A percentile compares a stretch with the other conserved stretches of the same genome.
Evolutionary conservation across 805 yeast genomes (phyloP).

Genomic region (Teunomyces cretensis): DNA sequence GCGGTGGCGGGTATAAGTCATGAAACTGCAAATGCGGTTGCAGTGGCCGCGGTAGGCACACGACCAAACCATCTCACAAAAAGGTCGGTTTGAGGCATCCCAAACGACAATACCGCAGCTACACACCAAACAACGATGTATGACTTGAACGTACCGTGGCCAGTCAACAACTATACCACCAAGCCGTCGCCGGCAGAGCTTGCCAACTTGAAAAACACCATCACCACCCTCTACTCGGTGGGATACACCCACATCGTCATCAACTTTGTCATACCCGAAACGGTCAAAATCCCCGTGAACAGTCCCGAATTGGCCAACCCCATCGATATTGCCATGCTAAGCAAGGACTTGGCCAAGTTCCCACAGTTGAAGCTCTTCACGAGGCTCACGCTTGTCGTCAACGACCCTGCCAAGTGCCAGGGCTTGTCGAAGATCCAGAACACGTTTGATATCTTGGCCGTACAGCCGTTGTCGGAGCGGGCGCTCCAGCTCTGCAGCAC

Average conservation of each 20-base stretch:
- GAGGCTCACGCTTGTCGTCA: conserved; percentile 72
- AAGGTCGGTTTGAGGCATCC: no score
- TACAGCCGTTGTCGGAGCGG: conserved; percentile 77
- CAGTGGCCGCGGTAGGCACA: neutral
- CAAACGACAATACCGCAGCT: neutral
- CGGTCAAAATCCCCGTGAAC: conserved; percentile 51
- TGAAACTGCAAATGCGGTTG: neutral
- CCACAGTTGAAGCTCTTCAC: conserved; percentile 51
- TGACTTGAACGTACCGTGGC: conserved; percentile 77
- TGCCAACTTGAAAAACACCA: conserved; percentile 44
- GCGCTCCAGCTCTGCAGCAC: conserved; percentile 74
- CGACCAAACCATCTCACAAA: neutral
- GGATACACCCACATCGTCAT: conserved; percentile 80
- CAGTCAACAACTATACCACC: conserved; percentile 47
- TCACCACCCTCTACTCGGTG: conserved; percentile 53
- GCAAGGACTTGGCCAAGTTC: conserved; percentile 17
- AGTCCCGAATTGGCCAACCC: conserved; percentile 46
- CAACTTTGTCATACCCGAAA: conserved; percentile 57
- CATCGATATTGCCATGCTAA: conserved; percentile 36
- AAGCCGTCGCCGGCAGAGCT: conserved; percentile 45
- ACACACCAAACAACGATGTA: conserved; percentile 21
- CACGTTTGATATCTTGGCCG: conserved; percentile 76
- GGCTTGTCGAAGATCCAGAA: conserved; percentile 48
- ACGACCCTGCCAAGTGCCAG: conserved; percentile 76
- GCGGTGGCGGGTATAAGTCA: conserved; percentile 11